Conservation (phyloP, 352 stramenopile genomes). For the Globisporangium takayamanum region DNA sequence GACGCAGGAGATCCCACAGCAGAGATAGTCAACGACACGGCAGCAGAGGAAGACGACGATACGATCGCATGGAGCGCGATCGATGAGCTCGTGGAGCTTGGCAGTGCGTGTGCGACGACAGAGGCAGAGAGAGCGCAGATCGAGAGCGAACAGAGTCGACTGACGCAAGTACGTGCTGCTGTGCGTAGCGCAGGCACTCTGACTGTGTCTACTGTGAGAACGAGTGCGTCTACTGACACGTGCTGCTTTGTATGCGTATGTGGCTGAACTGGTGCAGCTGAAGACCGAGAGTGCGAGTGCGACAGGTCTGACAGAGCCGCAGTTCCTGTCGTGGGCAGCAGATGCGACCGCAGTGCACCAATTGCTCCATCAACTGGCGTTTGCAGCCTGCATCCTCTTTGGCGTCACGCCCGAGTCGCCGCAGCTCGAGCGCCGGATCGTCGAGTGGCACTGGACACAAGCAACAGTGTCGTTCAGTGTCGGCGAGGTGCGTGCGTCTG, state of each 20-base stretch:
- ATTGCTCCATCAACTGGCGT: slow-evolving; percentile 68
- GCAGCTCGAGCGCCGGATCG: slow-evolving; percentile 60
- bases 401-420: slow-evolving; percentile 65
- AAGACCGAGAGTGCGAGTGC: background rate
- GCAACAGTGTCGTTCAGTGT: slow-evolving; percentile 33
- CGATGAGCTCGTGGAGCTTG: slow-evolving; percentile 37
- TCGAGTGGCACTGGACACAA: slow-evolving; percentile 69
- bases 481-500: slow-evolving; percentile 37
- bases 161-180: slow-evolving; percentile 26
- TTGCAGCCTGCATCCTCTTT: slow-evolving; percentile 69
- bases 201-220: background rate
- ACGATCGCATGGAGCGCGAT: slow-evolving; percentile 29
- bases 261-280: background rate
- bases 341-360: slow-evolving; percentile 31
- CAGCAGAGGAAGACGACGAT: background rate
- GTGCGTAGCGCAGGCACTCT: background rate
- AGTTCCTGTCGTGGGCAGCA: slow-evolving; percentile 47
- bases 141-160: slow-evolving; percentile 26
- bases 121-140: slow-evolving; percentile 14
- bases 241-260: background rate
- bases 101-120: slow-evolving; percentile 19
- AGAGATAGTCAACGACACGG: too few species aligned
- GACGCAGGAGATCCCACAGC: background rate
- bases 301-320: slow-evolving; percentile 25
- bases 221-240: background rate